Conservation (phyloP, 2,329 filamentous ascomycete species). For the Xylaria polymorpha region DNA sequence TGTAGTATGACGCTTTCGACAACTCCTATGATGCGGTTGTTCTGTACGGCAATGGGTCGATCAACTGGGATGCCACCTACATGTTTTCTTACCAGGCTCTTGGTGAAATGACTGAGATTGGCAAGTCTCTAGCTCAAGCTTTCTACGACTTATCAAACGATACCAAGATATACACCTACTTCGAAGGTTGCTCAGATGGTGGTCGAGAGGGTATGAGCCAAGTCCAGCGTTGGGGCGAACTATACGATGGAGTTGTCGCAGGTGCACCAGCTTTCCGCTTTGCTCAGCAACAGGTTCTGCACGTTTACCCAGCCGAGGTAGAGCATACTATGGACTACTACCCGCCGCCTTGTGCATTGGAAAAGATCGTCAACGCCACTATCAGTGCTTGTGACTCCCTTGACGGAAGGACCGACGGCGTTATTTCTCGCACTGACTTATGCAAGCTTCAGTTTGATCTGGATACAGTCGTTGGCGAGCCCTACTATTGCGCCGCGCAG, state of each 20-base stretch:
- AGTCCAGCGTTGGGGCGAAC: conserved; percentile 54
- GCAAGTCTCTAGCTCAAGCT: conserved; percentile 56
- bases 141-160: conserved; percentile 51
- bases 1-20: conserved; percentile 55
- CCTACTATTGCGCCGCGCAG: no score
- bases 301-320: conserved; percentile 53
- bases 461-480: conserved; percentile 46
- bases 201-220: conserved; percentile 63
- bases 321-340: conserved; percentile 57
- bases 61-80: conserved; percentile 62
- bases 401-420: conserved; percentile 66
- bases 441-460: conserved; percentile 53
- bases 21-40: conserved; percentile 54
- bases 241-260: conserved; percentile 58
- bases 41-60: conserved; percentile 60
- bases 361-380: conserved; percentile 65
- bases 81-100: conserved; percentile 64
- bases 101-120: conserved; percentile 62
- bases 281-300: conserved; percentile 57
- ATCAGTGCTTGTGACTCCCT: conserved; percentile 65
- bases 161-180: conserved; percentile 62
- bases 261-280: conserved; percentile 61
- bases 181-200: conserved; percentile 60
- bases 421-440: conserved; percentile 56
- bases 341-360: conserved; percentile 58